A percentile compares a stretch with the other conserved stretches of the same genome.
These are phyloP conservation scores for Chalciporus piperatus DNA, from an alignment of 768 basidiomycete species.

Conservation along the genomic window DNA sequence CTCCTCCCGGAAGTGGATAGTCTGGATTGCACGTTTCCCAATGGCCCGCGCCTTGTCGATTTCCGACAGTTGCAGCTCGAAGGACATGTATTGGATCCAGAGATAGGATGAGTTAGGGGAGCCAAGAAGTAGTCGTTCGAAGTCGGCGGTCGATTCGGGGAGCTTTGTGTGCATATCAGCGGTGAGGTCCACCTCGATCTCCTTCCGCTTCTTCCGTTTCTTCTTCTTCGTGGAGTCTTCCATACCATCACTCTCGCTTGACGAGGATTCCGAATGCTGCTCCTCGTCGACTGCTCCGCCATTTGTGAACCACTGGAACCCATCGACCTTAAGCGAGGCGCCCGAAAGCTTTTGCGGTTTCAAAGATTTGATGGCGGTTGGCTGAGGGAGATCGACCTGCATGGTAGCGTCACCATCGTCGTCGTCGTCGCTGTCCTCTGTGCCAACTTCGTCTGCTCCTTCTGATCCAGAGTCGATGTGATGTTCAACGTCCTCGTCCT, in stretches of 20 bases:
- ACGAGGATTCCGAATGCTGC: conserved; percentile 41
- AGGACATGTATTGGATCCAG: conserved; percentile 99
- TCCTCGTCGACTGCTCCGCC: conserved; percentile 37
- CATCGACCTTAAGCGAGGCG: conserved; percentile 50
- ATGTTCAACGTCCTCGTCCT: not conserved
- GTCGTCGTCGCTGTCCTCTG: conserved; percentile 17
- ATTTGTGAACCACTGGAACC: conserved; percentile 71
- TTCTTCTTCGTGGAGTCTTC: conserved; percentile 41
- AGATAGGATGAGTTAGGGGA: conserved; percentile 97
- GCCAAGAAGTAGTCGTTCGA: conserved; percentile 87
- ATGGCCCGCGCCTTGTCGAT: conserved; percentile 91
- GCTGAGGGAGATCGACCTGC: conserved; percentile 11
- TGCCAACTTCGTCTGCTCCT: conserved; percentile 21
- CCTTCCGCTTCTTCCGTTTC: conserved; percentile 66
- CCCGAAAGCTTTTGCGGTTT: not conserved
- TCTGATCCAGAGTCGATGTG: conserved; percentile 9
- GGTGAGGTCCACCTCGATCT: conserved; percentile 77
- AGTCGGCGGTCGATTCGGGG: conserved; percentile 92
- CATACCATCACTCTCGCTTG: conserved; percentile 38
- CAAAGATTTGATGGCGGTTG: not conserved
- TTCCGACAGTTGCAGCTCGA: conserved; percentile 95
- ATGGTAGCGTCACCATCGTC: conserved; percentile 18
- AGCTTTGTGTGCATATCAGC: conserved; percentile 81
- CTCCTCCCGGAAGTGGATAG: conserved; percentile 95
- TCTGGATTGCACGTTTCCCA: conserved; percentile 76